phyloP scores from a whole-genome alignment of 352 stramenopile species.

The Phytopythium oedochilum region DNA sequence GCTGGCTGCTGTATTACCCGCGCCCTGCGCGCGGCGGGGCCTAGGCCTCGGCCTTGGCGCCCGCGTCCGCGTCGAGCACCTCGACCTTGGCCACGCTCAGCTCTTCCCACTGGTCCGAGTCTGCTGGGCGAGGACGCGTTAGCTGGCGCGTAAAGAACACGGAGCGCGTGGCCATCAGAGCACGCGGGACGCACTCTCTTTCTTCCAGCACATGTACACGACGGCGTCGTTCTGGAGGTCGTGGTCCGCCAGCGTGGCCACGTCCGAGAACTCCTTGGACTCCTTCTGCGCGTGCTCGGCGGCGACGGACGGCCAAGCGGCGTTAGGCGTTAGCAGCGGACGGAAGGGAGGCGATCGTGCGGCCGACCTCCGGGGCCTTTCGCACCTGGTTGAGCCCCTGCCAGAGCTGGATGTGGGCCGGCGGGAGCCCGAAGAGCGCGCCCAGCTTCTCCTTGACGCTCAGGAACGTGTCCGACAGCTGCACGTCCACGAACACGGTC shows the following conservation, averaged over 20 bases:
- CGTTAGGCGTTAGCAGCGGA: no score
- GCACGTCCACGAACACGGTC: constrained; percentile 85
- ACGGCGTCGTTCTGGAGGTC: constrained; percentile 80
- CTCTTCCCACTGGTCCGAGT: constrained; percentile 78
- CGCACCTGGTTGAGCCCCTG: constrained; percentile 52
- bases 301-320: neutral
- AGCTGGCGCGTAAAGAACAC: no score
- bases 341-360: neutral
- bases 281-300: constrained; percentile 31
- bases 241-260: constrained; percentile 75
- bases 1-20: no score
- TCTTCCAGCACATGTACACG: constrained; percentile 87
- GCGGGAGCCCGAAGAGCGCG: constrained; percentile 51
- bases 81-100: constrained; percentile 68
- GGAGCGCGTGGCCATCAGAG: no score
- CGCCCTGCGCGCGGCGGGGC: no score
- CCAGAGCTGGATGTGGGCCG: constrained; percentile 69
- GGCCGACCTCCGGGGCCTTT: no score
- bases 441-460: constrained; percentile 81
- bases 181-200: constrained; percentile 73
- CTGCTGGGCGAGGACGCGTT: constrained; percentile 15
- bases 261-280: constrained; percentile 72
- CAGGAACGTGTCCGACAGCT: constrained; percentile 74
- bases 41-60: neutral
- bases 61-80: constrained; percentile 17